These are phyloP conservation scores for Saksenaea vasiformis DNA, from an alignment of 371 early-diverging fungal genomes.

Conservation along the genomic window DNA sequence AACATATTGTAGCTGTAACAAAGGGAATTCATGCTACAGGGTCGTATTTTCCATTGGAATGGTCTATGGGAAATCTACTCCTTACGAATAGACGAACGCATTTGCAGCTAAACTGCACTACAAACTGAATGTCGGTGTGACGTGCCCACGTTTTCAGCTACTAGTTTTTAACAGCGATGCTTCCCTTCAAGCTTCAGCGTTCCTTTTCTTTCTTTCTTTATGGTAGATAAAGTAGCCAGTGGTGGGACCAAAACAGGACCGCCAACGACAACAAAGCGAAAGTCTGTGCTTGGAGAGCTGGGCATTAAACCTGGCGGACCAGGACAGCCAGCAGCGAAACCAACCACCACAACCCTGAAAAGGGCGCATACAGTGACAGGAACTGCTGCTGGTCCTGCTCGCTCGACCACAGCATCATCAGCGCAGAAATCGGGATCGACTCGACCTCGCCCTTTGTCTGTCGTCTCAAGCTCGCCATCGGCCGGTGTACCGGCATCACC, in stretches of 20 bases:
- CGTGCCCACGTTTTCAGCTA: too few relatives aligned
- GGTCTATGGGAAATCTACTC: too few relatives aligned
- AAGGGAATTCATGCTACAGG: too few relatives aligned
- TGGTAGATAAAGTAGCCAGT: not conserved
- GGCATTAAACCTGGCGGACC: slow-evolving; percentile 35
- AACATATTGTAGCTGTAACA: too few relatives aligned
- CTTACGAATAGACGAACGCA: too few relatives aligned
- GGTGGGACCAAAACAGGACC: slow-evolving; percentile 4
- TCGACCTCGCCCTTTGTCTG: slow-evolving; percentile 17
- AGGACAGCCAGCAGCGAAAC: slow-evolving; percentile 13
- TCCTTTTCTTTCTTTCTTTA: not conserved
- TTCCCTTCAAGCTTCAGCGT: not conserved
- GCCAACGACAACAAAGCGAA: slow-evolving; percentile 22
- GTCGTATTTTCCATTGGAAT: too few relatives aligned
- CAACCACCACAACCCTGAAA: slow-evolving; percentile 18
- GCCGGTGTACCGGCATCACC: slow-evolving; percentile 17
- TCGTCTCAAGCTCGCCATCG: slow-evolving; percentile 16
- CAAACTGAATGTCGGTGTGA: too few relatives aligned
- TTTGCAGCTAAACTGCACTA: too few relatives aligned
- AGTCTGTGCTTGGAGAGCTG: slow-evolving; percentile 36
- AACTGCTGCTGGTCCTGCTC: slow-evolving; percentile 7
- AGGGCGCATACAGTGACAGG: slow-evolving; percentile 16
- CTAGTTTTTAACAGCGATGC: not conserved
- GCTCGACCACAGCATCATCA: slow-evolving; percentile 12
- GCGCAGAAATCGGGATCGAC: slow-evolving; percentile 1